Conservation (phyloP, 441 rosid genomes). For the Syzygium syzygioides region DNA sequence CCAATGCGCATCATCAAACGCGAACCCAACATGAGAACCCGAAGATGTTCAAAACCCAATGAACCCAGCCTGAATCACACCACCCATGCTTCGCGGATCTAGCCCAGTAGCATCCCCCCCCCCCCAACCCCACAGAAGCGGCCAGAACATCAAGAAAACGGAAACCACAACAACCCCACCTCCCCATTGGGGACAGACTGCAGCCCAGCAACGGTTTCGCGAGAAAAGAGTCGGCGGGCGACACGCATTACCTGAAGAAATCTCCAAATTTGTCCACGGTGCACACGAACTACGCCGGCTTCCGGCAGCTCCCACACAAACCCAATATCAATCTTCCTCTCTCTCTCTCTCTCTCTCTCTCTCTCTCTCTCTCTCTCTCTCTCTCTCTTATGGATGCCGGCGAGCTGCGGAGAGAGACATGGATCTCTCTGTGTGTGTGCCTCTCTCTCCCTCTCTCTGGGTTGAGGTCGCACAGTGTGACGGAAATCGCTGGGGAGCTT, state of each 20-base stretch:
- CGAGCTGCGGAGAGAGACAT: not conserved
- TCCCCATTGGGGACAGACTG: not conserved
- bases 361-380: not conserved
- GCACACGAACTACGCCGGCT: not conserved
- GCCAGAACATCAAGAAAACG: not conserved
- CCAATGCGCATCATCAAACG: not conserved
- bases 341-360: not conserved
- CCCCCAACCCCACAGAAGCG: not conserved
- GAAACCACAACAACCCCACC: not conserved
- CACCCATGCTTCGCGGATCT: not conserved
- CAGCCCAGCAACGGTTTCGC: not conserved
- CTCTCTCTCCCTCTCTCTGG: not conserved
- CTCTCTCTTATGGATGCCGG: not conserved
- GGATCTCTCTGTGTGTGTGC: not conserved
- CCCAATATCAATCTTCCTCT: not conserved
- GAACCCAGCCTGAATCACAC: not conserved
- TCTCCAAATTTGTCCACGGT: not conserved
- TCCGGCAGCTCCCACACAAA: not conserved
- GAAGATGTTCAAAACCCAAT: not conserved
- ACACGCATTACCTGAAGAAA: not conserved
- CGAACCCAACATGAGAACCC: not conserved
- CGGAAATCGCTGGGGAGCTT: not conserved
- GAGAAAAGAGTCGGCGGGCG: not conserved
- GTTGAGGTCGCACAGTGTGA: not conserved
- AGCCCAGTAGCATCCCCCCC: not conserved